Evolutionary conservation across 1,284 basidiomycete genomes (phyloP).

Genomic region (Trametes polyzona): DNA sequence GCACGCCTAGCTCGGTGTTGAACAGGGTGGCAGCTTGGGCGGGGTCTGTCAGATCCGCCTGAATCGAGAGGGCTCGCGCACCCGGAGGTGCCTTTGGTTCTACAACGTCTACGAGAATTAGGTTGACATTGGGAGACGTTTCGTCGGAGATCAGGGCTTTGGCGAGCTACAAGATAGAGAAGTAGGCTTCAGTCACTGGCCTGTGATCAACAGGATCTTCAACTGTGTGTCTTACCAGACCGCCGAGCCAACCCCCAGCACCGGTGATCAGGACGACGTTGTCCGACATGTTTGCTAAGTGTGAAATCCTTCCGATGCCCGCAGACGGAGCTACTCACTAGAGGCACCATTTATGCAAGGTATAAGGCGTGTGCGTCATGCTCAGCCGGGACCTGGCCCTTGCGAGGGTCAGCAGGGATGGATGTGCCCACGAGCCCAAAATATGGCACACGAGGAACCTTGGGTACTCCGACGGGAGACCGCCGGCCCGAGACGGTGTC

Average conservation of each 20-base stretch:
- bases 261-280: constrained; percentile 59
- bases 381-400: too few relatives aligned
- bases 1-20: constrained; percentile 44
- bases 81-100: constrained; percentile 48
- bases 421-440: not conserved
- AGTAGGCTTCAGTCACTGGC: not conserved
- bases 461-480: constrained; percentile 3
- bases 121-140: constrained; percentile 43
- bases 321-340: too few relatives aligned
- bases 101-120: constrained; percentile 61
- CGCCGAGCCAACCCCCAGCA: constrained; percentile 54
- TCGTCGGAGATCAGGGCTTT: constrained; percentile 40
- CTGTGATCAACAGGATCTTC: not conserved
- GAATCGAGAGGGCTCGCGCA: constrained; percentile 45
- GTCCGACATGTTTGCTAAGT: constrained; percentile 9
- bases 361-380: too few relatives aligned
- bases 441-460: not conserved
- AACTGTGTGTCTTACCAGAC: constrained; percentile 36
- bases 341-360: too few relatives aligned
- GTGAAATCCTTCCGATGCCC: too few relatives aligned
- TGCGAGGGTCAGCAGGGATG: not conserved
- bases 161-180: constrained; percentile 37
- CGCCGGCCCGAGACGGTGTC: not conserved
- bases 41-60: constrained; percentile 53
- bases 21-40: constrained; percentile 46